These are phyloP conservation scores for Cordyceps fumosorosea DNA, from an alignment of 2,329 filamentous ascomycete species.

Conservation along the genomic window DNA sequence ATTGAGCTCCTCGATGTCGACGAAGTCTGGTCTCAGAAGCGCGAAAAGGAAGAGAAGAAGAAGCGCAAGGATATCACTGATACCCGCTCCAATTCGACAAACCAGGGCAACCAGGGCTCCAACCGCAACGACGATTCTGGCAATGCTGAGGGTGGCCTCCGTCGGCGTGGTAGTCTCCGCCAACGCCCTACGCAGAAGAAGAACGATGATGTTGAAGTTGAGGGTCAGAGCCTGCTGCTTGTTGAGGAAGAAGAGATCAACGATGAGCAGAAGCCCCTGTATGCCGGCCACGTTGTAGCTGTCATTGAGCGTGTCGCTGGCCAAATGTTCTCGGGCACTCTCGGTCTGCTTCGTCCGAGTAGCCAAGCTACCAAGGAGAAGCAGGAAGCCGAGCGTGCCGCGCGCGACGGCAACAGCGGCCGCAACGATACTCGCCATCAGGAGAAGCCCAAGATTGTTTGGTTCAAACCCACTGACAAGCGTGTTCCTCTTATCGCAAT, in stretches of 20 bases:
- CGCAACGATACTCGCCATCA: slow-evolving; percentile 73
- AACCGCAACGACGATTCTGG: slow-evolving; percentile 56
- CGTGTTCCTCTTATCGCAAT: slow-evolving; percentile 97
- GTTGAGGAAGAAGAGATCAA: slow-evolving; percentile 99
- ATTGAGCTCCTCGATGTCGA: slow-evolving; percentile 96
- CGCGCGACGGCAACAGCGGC: slow-evolving; percentile 69
- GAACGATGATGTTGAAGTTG: slow-evolving; percentile 98
- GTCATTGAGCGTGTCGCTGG: slow-evolving; percentile 95
- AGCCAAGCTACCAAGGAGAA: slow-evolving; percentile 99
- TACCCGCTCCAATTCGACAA: slow-evolving; percentile 70
- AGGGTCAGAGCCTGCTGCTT: slow-evolving; percentile 91
- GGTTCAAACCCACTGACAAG: slow-evolving; percentile 99
- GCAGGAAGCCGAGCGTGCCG: slow-evolving; percentile 91
- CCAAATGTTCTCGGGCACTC: slow-evolving; percentile 97
- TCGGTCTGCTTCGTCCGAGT: slow-evolving; percentile 88
- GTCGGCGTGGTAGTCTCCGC: slow-evolving; percentile 87
- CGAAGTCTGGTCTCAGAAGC: slow-evolving; percentile 97
- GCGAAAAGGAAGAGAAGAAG: slow-evolving; percentile 99
- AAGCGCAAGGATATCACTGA: slow-evolving; percentile 99
- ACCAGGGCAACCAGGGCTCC: slow-evolving; percentile 60
- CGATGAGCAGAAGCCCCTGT: slow-evolving; percentile 94
- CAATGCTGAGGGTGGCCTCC: slow-evolving; percentile 73
- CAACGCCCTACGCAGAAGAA: slow-evolving; percentile 99
- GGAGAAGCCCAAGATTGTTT: slow-evolving; percentile 99
- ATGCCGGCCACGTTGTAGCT: slow-evolving; percentile 93